A percentile compares a stretch with the other conserved stretches of the same genome.
These are phyloP conservation scores for Lachancea meyersii DNA, from an alignment of 805 yeast species.

Conservation along the genomic window DNA sequence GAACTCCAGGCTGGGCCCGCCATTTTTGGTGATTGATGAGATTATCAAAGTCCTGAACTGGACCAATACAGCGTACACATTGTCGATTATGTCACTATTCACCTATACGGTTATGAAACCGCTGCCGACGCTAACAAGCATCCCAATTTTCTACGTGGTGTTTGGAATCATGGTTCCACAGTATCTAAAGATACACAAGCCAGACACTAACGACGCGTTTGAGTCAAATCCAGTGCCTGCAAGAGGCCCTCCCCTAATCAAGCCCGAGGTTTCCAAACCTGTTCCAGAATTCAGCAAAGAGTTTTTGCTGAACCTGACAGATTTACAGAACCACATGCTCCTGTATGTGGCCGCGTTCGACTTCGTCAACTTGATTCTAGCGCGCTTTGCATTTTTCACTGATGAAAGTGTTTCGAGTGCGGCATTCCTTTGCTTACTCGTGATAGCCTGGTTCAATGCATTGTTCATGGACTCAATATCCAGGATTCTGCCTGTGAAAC, in stretches of 20 bases:
- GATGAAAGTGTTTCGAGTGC: conserved; percentile 55
- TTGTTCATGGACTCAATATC: conserved; percentile 27
- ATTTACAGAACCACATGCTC: conserved; percentile 74
- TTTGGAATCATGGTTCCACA: conserved; percentile 62
- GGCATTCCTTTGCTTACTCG: conserved; percentile 39
- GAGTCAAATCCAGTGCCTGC: conserved; percentile 41
- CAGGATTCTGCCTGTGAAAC: conserved; percentile 34
- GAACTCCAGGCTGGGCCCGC: conserved; percentile 54
- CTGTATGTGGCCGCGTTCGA: conserved; percentile 61
- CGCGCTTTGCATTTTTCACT: conserved; percentile 55
- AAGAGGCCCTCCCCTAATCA: conserved; percentile 45
- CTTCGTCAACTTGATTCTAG: conserved; percentile 41
- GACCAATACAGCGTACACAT: conserved; percentile 55
- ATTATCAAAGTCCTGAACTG: conserved; percentile 53
- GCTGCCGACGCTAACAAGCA: conserved; percentile 39
- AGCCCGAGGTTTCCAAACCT: conserved; percentile 54
- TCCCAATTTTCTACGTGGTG: conserved; percentile 52
- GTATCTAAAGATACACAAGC: conserved; percentile 55
- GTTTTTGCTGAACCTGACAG: conserved; percentile 71
- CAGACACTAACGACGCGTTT: conserved; percentile 39
- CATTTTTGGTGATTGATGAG: conserved; percentile 57
- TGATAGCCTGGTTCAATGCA: conserved; percentile 29
- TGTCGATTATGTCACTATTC: conserved; percentile 46
- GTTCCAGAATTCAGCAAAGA: conserved; percentile 75
- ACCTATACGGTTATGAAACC: conserved; percentile 60